Conservation (phyloP, 192 early-diverging fungal species). For the Endogone sp. region DNA sequence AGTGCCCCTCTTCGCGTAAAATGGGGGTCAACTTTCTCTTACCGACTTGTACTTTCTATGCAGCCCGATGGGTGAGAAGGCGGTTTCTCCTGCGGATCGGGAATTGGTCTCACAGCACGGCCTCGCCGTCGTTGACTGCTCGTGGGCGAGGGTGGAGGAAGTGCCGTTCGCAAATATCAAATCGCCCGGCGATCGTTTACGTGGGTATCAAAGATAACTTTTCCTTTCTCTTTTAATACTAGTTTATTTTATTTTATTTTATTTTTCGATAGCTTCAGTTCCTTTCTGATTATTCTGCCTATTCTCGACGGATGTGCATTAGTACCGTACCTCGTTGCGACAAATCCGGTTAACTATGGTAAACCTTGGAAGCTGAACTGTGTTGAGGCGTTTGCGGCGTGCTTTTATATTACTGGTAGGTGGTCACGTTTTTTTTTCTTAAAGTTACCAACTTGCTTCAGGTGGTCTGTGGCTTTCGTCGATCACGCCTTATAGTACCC, state of each 20-base stretch:
- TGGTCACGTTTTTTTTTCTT: neutral
- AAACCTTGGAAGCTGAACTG: slow-evolving; percentile 95
- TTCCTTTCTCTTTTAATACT: no score
- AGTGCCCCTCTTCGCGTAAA: neutral
- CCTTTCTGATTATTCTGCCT: no score
- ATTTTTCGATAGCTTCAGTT: no score
- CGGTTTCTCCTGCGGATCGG: slow-evolving; percentile 84
- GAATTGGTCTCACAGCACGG: slow-evolving; percentile 73
- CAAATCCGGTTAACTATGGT: slow-evolving; percentile 98
- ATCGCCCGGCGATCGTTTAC: slow-evolving; percentile 78
- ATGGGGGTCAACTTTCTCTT: neutral
- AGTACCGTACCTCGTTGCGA: slow-evolving; percentile 93
- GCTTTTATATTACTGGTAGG: slow-evolving; percentile 82
- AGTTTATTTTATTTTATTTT: no score
- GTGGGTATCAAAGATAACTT: slow-evolving; percentile 35
- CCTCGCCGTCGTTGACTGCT: slow-evolving; percentile 93
- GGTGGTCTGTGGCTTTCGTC: neutral
- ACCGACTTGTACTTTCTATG: neutral
- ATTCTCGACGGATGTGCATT: slow-evolving; percentile 8
- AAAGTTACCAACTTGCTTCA: no score
- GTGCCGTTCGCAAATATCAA: slow-evolving; percentile 91
- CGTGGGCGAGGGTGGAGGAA: slow-evolving; percentile 92
- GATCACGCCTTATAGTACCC: neutral
- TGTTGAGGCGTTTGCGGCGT: slow-evolving; percentile 94
- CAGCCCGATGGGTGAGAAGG: slow-evolving; percentile 81